Evolutionary conservation across 2,329 filamentous ascomycete genomes (phyloP).

Genomic region (Spiromastix sp.): DNA sequence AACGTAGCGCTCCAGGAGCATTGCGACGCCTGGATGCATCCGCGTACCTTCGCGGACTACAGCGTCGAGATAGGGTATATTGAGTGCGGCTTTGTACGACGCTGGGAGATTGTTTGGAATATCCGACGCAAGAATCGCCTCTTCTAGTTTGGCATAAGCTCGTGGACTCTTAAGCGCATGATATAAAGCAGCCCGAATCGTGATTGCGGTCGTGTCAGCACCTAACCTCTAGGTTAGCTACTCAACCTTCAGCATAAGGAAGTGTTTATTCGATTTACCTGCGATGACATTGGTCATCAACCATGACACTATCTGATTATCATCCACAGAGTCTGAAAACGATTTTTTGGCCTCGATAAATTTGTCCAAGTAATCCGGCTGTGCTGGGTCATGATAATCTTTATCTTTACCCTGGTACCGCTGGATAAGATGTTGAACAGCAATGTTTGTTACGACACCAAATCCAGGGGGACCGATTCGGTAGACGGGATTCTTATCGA

Average conservation of each 20-base stretch:
- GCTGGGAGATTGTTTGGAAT: neutral
- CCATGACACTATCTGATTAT: slow-evolving; percentile 28
- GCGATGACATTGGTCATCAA: slow-evolving; percentile 24
- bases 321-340: slow-evolving; percentile 25
- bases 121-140: slow-evolving; percentile 9
- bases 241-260: no score
- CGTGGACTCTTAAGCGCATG: slow-evolving; percentile 13
- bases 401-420: slow-evolving; percentile 12
- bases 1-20: slow-evolving; percentile 42
- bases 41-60: slow-evolving; percentile 43
- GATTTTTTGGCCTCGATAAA: slow-evolving; percentile 27
- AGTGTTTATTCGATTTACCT: no score
- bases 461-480: slow-evolving; percentile 19
- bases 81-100: slow-evolving; percentile 7
- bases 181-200: slow-evolving; percentile 21
- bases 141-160: slow-evolving; percentile 5
- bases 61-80: slow-evolving; percentile 39
- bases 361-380: slow-evolving; percentile 20
- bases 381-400: slow-evolving; percentile 9
- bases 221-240: no score
- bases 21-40: slow-evolving; percentile 39
- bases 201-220: slow-evolving; percentile 28
- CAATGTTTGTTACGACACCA: slow-evolving; percentile 15
- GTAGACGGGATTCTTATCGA: slow-evolving; percentile 21
- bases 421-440: slow-evolving; percentile 11